Conservation (phyloP, 1,139 yeast genomes). For the Nakaseomyces kungkrabaensis region DNA sequence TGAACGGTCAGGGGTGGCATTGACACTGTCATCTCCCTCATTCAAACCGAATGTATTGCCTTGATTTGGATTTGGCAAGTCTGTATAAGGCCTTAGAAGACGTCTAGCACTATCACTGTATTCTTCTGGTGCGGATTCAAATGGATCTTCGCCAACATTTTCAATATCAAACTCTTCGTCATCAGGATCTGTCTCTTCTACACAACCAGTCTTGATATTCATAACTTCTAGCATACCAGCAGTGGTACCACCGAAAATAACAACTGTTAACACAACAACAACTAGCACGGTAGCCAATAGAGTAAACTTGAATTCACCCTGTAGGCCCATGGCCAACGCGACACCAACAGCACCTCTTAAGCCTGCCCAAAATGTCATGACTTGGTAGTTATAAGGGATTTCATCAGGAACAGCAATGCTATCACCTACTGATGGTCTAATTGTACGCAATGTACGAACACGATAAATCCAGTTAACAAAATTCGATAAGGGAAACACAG, state of each 20-base stretch:
- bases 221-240: constrained; percentile 95
- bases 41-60: constrained; percentile 14
- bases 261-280: constrained; percentile 92
- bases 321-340: constrained; percentile 94
- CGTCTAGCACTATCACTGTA: neutral
- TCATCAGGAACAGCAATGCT: constrained; percentile 61
- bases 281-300: constrained; percentile 89
- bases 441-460: constrained; percentile 35
- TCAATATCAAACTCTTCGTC: constrained; percentile 96
- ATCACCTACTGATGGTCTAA: constrained; percentile 28
- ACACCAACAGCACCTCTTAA: constrained; percentile 98
- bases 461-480: constrained; percentile 72
- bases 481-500: constrained; percentile 88
- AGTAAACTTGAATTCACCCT: constrained; percentile 87
- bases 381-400: constrained; percentile 89
- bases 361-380: constrained; percentile 99
- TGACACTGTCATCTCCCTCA: neutral
- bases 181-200: constrained; percentile 69
- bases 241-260: constrained; percentile 95
- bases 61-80: constrained; percentile 34
- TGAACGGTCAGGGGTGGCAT: neutral
- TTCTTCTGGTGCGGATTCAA: neutral
- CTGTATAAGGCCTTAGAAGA: neutral
- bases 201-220: constrained; percentile 85
- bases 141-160: constrained; percentile 21